A percentile compares a stretch with the other conserved stretches of the same genome.
Evolutionary conservation across 352 stramenopile genomes (phyloP).

Genomic region (Elongisporangium prolatum): DNA sequence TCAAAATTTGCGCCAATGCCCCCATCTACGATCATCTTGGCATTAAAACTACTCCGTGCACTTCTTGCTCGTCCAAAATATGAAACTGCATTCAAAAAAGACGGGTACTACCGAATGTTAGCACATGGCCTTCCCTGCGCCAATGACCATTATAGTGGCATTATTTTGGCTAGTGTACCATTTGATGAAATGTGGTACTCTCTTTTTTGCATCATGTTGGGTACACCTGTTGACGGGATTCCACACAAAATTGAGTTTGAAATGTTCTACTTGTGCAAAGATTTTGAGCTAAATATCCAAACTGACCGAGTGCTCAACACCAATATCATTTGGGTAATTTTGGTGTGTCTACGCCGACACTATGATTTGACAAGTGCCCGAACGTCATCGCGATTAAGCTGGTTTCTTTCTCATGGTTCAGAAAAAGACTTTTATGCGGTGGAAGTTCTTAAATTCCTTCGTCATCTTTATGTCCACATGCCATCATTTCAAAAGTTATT

Average conservation of each 20-base stretch:
- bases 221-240: slow-evolving; percentile 52
- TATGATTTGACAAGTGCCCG: slow-evolving; percentile 42
- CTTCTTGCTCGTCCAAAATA: slow-evolving; percentile 44
- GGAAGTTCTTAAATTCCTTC: slow-evolving; percentile 57
- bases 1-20: slow-evolving; percentile 17
- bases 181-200: slow-evolving; percentile 72
- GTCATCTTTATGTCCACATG: slow-evolving; percentile 45
- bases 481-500: slow-evolving; percentile 29
- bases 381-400: slow-evolving; percentile 1
- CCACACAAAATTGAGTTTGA: slow-evolving; percentile 59
- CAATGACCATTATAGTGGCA: slow-evolving; percentile 15
- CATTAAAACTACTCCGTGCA: slow-evolving; percentile 40
- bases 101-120: slow-evolving; percentile 66
- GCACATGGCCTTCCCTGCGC: slow-evolving; percentile 54
- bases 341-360: slow-evolving; percentile 45
- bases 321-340: slow-evolving; percentile 45
- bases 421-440: slow-evolving; percentile 21
- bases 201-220: slow-evolving; percentile 60
- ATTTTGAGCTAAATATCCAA: slow-evolving; percentile 67
- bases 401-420: background rate
- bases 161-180: slow-evolving; percentile 22
- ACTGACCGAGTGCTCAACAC: slow-evolving; percentile 46
- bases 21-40: slow-evolving; percentile 46
- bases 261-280: slow-evolving; percentile 56
- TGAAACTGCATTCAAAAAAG: slow-evolving; percentile 51